Percentiles rank a stretch among this genome's conserved stretches.
phyloP scores from a whole-genome alignment of 148 eudicot genomes.

The Rheum nobile region DNA sequence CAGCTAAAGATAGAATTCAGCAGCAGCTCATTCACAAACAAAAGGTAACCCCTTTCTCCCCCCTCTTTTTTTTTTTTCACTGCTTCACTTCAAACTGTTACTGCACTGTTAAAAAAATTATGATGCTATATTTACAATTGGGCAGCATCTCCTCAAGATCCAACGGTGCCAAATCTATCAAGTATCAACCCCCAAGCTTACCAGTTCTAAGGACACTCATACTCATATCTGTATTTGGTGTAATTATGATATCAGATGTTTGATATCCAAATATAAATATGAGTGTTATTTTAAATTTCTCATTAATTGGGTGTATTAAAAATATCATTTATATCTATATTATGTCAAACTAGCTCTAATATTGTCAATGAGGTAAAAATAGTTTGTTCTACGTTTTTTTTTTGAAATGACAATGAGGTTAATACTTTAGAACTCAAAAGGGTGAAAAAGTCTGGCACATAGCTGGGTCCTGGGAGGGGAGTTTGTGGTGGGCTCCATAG shows the following conservation, averaged over 20 bases:
- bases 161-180: background rate
- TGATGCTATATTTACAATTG: background rate
- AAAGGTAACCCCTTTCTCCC: background rate
- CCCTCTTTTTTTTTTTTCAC: background rate
- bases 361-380: background rate
- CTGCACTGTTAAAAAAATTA: background rate
- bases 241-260: too few species aligned
- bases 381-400: too few species aligned
- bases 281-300: too few species aligned
- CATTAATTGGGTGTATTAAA: too few species aligned
- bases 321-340: too few species aligned
- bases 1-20: background rate
- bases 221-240: too few species aligned
- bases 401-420: background rate
- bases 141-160: background rate
- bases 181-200: background rate
- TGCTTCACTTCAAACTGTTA: background rate
- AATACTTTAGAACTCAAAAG: background rate
- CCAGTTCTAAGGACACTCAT: too few species aligned
- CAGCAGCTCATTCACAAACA: background rate
- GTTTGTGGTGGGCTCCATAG: conserved; percentile 9
- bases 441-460: too few species aligned
- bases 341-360: too few species aligned
- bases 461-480: background rate
- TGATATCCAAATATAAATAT: too few species aligned